phyloP scores from a whole-genome alignment of 1,284 basidiomycete genomes.

The Cryptococcus depauperatus region DNA sequence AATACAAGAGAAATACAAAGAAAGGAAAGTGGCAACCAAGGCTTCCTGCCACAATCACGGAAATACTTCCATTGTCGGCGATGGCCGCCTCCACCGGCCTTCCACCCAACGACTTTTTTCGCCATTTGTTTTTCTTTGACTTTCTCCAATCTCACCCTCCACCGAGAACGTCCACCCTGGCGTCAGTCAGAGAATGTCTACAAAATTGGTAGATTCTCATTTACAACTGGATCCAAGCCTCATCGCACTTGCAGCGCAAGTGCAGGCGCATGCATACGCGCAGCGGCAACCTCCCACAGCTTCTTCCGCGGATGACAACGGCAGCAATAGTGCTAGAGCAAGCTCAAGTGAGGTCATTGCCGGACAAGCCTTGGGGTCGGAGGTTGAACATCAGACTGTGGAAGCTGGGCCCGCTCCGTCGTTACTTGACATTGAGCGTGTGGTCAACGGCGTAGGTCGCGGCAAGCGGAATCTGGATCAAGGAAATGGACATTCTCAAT shows the following conservation, averaged over 20 bases:
- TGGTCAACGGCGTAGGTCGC: conserved; percentile 29
- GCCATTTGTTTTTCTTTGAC: not conserved
- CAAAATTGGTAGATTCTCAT: not conserved
- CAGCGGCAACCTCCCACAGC: not conserved
- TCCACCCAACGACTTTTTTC: not conserved
- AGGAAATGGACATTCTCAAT: not conserved
- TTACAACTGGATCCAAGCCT: conserved; percentile 9
- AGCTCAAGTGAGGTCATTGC: no score
- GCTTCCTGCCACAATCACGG: no score
- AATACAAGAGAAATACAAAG: no score
- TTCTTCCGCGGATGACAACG: not conserved
- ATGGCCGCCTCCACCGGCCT: conserved; percentile 4
- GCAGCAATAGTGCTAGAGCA: no score
- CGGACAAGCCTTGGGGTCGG: not conserved
- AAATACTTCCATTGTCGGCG: no score
- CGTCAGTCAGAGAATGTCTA: no score
- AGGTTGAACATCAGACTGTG: no score
- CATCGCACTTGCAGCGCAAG: conserved; percentile 12
- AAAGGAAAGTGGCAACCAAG: no score
- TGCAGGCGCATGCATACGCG: conserved; percentile 10
- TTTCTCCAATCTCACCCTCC: conserved; percentile 10
- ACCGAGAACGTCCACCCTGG: conserved; percentile 13
- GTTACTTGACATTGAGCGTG: conserved; percentile 30
- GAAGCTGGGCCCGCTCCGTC: conserved; percentile 12
- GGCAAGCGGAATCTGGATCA: conserved; percentile 19